These are phyloP conservation scores for Diospyros lotus DNA, from an alignment of 148 eudicot genomes.

Conservation along the genomic window DNA sequence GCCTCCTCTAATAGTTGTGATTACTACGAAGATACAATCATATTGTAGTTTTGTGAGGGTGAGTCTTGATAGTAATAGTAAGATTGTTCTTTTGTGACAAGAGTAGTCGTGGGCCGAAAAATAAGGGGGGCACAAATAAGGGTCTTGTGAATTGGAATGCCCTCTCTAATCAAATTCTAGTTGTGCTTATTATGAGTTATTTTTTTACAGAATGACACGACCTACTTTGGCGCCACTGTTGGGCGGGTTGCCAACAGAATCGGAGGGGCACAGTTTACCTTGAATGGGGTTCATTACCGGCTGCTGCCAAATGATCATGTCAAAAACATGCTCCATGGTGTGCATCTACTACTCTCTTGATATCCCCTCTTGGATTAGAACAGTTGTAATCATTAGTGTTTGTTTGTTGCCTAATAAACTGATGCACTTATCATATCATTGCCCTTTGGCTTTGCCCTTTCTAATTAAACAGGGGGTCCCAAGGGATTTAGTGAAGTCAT, in stretches of 20 bases:
- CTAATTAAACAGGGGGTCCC: constrained; percentile 40
- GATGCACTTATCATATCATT: not conserved
- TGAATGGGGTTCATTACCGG: constrained; percentile 45
- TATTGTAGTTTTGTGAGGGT: too few species aligned
- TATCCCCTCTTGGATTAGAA: not conserved
- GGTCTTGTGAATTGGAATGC: too few species aligned
- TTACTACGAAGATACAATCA: too few species aligned
- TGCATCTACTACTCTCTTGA: not conserved
- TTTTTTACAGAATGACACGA: constrained; percentile 44
- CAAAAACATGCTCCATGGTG: constrained; percentile 75
- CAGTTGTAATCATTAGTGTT: not conserved
- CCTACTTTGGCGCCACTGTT: constrained; percentile 62
- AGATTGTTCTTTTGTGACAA: too few species aligned
- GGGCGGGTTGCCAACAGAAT: constrained; percentile 86
- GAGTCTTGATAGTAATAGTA: too few species aligned
- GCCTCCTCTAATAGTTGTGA: too few species aligned
- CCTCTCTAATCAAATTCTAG: too few species aligned
- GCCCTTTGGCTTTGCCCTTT: not conserved
- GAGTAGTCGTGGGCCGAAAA: too few species aligned
- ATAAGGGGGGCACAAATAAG: too few species aligned
- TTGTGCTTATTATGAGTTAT: too few species aligned
- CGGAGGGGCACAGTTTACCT: constrained; percentile 45
- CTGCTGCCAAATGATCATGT: constrained; percentile 49
- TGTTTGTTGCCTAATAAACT: not conserved
- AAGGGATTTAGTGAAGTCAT: constrained; percentile 46